A percentile compares a stretch with the other conserved stretches of the same genome.
Conservation (phyloP, 768 basidiomycete species). For the Suillus decipiens region DNA sequence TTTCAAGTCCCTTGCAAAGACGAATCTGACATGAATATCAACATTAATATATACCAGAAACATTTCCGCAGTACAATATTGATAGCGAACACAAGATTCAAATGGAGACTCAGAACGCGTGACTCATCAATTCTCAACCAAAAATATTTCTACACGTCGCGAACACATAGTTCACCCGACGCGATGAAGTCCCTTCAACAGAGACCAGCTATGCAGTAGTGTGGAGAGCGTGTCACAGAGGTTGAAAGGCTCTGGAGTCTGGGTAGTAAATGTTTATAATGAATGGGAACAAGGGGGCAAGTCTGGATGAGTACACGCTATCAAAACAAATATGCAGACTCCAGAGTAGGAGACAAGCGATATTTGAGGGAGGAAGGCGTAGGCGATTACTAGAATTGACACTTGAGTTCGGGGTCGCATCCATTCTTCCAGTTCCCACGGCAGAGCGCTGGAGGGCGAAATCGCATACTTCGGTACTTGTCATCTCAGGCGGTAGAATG, state of each 20-base stretch:
- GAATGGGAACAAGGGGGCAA: background rate
- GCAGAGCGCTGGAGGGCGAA: background rate
- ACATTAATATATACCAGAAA: background rate
- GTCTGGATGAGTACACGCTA: background rate
- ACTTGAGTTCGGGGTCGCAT: background rate
- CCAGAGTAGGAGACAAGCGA: background rate
- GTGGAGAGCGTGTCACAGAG: background rate
- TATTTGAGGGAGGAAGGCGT: background rate
- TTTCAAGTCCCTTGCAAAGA: background rate
- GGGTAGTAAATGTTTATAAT: background rate
- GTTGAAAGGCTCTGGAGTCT: background rate
- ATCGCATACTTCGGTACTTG: background rate
- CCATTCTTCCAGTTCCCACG: background rate
- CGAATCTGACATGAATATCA: background rate
- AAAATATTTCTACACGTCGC: background rate
- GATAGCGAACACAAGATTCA: background rate
- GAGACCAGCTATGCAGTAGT: background rate
- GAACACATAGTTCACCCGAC: background rate
- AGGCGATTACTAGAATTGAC: background rate
- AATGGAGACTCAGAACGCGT: background rate
- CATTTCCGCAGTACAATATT: background rate
- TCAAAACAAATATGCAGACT: background rate
- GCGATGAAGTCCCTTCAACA: background rate
- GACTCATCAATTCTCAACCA: background rate
- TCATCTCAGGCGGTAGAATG: background rate